Evolutionary conservation across 345 rosid species (phyloP).

Genomic region (Pistacia atlantica): DNA sequence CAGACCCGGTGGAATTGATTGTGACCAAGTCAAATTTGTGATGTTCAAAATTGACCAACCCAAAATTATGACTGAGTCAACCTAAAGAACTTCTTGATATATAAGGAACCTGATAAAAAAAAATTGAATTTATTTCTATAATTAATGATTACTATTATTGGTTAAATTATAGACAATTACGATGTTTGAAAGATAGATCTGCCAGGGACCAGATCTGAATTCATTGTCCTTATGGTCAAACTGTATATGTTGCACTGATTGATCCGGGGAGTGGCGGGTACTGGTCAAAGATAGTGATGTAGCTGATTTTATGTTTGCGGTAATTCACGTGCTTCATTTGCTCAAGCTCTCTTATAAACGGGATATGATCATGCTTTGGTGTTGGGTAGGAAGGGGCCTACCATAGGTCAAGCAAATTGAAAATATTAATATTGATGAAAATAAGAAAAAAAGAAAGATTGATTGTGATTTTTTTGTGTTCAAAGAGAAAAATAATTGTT

Average conservation of each 20-base stretch:
- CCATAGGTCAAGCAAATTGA: too few relatives aligned
- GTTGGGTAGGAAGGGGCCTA: too few relatives aligned
- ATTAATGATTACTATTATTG: neutral
- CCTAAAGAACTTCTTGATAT: neutral
- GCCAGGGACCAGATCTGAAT: neutral
- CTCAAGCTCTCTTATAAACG: too few relatives aligned
- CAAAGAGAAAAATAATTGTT: too few relatives aligned
- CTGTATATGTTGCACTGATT: neutral
- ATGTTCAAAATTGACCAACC: neutral
- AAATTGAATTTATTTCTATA: neutral
- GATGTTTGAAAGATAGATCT: neutral
- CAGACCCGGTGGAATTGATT: neutral
- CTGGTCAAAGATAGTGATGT: neutral
- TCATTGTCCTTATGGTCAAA: constrained; percentile 1
- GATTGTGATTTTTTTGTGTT: too few relatives aligned
- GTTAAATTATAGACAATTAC: neutral
- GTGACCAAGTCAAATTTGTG: too few relatives aligned
- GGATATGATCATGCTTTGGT: too few relatives aligned
- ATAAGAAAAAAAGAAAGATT: too few relatives aligned
- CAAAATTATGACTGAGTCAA: neutral
- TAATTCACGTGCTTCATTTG: neutral
- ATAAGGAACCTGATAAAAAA: neutral
- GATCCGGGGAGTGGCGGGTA: neutral
- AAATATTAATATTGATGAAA: too few relatives aligned
- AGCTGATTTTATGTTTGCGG: neutral